Evolutionary conservation across 2,329 filamentous ascomycete species (phyloP).

Genomic region (Didymella glomerata): DNA sequence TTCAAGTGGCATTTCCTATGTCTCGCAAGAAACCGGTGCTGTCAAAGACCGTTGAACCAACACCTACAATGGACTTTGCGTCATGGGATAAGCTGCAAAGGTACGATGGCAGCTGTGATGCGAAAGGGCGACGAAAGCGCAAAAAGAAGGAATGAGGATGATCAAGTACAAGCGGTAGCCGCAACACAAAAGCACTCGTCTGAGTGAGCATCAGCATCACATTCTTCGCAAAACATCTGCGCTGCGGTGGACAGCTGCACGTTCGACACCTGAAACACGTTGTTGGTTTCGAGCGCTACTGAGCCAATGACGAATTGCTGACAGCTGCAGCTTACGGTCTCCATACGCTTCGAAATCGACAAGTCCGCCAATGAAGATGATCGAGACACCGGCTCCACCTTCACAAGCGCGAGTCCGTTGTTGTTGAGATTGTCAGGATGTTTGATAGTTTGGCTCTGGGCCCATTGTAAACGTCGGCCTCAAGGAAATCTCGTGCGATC

Average conservation of each 20-base stretch:
- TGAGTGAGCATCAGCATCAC: conserved; percentile 14
- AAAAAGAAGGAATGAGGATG: not conserved
- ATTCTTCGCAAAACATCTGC: not conserved
- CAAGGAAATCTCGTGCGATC: conserved; percentile 56
- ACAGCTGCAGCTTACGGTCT: conserved; percentile 20
- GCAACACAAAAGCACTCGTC: conserved; percentile 4
- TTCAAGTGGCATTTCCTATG: not conserved
- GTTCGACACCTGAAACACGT: conserved; percentile 15
- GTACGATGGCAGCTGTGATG: not conserved
- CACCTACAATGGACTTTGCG: not conserved
- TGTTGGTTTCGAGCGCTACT: conserved; percentile 1
- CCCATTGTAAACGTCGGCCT: conserved; percentile 45
- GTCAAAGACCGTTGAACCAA: not conserved
- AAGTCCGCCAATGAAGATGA: conserved; percentile 15
- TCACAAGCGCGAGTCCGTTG: conserved; percentile 19
- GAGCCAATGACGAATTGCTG: conserved; percentile 15
- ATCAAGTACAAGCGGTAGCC: not conserved
- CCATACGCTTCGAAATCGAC: conserved; percentile 6
- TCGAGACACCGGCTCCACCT: not conserved
- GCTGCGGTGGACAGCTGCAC: conserved; percentile 4
- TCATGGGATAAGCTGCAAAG: not conserved
- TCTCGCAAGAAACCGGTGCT: not conserved
- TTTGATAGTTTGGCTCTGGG: conserved; percentile 51
- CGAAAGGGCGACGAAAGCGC: not conserved
- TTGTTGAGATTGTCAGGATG: conserved; percentile 41